Evolutionary conservation across 257 asterid genomes (phyloP), one percentile per base, ranked within the genome.

Genomic region (Sherardia arvensis): DNA sequence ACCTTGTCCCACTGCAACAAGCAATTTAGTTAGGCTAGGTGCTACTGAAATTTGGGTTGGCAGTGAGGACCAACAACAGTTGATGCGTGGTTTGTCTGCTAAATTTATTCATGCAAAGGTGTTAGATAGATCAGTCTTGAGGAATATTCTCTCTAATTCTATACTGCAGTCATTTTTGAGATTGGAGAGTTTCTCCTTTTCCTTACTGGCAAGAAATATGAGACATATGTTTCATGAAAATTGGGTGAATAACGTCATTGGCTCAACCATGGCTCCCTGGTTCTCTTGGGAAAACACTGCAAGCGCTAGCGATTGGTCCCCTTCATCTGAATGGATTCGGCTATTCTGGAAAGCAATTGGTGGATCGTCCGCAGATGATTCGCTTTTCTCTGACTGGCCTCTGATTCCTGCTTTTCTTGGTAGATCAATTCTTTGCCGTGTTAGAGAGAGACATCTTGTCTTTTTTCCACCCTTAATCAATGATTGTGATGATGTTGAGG

Each of bases 341-440:
- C 88, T 91, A 76, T 88, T 91, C 73, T 91, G 98, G 98, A 86
- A 82, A 82, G 85, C 70, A 59, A 72, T 80, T 66, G 72, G 80
- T 71, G 77, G 73, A 72, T 81, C 95, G 58, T 80, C 80, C 4
- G 92, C 86, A 71, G 91, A 86, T 74, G 73, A 83, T 57, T 76
- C 90, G 71, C 84, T 88, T 64, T 91, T 88, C 72, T 87, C 95
- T 56, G 96, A 91, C 66, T 91, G 98, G 98, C 98, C 98, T 59
- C 85, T 91, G 71, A 78, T 91, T 71, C 98, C 98, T 68, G 96
- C 98, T 69, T 84, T 83, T 84, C 92, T 91, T 77, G 96, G 98
- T 71, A 90, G 94, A 29, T 95, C 96, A 30, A 86, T 88, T 72
- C 83, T 91, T 68, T 91, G 98, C 59, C 92, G 98, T 60, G 85